Base-by-base conservation (phyloP, 2,329 filamentous ascomycete species). In the Neoascochyta sp. region DNA sequence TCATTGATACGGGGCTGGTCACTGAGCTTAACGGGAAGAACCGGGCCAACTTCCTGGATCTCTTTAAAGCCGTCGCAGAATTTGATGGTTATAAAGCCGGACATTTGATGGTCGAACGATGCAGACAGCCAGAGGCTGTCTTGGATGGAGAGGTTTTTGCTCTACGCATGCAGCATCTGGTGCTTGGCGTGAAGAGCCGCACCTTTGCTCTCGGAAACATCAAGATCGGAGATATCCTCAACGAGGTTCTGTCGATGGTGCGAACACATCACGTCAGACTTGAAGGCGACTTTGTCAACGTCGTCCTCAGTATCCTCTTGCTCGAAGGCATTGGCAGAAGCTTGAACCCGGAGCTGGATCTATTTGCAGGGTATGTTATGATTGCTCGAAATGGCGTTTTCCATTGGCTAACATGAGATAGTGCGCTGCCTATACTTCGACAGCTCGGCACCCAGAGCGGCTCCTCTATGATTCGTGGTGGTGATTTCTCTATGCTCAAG, bases 241-340 rank as follows among this genome's bases (percentile, higher is more conserved):
- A 92, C 53, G 78, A 93, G 49, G 92, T 96, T 0, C 70, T 98
- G 24, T 75, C 75, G 36, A 95, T 98, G 88, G 92, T 98, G 16
- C 79, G 92, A 32, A 70, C 73, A 7, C 92, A 98, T 60, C 92
- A 98, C 57, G 92, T 98, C 4, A 76, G 92, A 7, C 75, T 98
- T 28, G 92, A 98, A 63, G 92, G 92, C 7, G 92, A 98, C 60
- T 98, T 96, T 57, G 88, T 98, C 57, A 98, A 98, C 56, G 92
- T 98, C 4, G 90, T 98, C 16, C 83, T 98, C 36, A 94, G 87
- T 37, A 95, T 96, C 30, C 68, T 98, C 18, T 73, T 98, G 2
- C 73, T 98, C 2, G 92, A 98, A 60, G 92, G 92, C 5, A 98
- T 96, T 52, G 92, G 92, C 0, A 76, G 92, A 39, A 86, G 74